Base-by-base conservation (phyloP, 2,329 filamentous ascomycete species). In the Ophiosphaerella narmari region DNA sequence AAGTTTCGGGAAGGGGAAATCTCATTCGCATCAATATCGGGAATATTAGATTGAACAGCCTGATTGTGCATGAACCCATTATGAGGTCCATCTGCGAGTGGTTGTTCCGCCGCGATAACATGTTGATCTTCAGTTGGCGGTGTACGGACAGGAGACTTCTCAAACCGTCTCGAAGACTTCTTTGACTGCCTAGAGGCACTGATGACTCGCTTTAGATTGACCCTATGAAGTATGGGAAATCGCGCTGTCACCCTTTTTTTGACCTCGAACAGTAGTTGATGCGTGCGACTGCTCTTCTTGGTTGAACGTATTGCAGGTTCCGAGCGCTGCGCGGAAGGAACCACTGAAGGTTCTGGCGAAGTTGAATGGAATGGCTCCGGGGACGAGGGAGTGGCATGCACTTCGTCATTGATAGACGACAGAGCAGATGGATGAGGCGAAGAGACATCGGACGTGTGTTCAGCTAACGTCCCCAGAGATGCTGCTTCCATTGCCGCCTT, bases 401-500 rank as follows among this genome's bases (percentile, higher is more conserved):
- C 24, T 8, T 13, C 24, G 7, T 18, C 13, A 31, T 33, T 21
- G 39, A 7, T 29, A 14, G 4, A 14, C 14, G 7, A 2, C 14
- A 16, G 24, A 21, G 26, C 4, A 16, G 13, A 34, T 9, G 31
- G 12, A 23, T 35, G 41, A 21, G 13, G 14, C 4, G 16, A 35
- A 5, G 32, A 16, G 9, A 26, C 39, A 18, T 39, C 3, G 9
- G 36, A 1, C 26, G 38, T 5, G 8, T n/a, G 41, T 23, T 43
- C 41, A n/a, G 41, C 21, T 7, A 48, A 13, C 2, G 32, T 7
- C 3, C 23, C 39, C 5, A 63, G 49, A 9, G 56, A 46, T n/a
- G 52, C 62, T 21, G 63, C 44, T 3, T 52, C 39, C 12, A 52
- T 59, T 18, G 59, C 46, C 9, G 57, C 50, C 21, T 61, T 55